Conservation (phyloP, 306 rosid genomes). For the Rosa rugosa region DNA sequence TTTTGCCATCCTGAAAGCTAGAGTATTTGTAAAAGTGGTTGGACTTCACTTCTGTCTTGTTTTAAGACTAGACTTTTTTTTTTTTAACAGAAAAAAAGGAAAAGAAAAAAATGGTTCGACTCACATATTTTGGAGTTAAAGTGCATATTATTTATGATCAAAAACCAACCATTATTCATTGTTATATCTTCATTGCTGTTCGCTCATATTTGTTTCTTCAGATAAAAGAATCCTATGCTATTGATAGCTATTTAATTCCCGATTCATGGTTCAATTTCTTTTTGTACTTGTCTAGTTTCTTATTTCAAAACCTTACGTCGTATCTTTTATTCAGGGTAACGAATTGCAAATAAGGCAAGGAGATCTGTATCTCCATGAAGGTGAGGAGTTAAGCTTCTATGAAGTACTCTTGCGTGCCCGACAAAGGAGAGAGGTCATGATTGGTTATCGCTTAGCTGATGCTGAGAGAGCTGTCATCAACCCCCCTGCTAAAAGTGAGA, state of each 20-base stretch:
- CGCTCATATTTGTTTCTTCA: neutral
- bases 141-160: neutral
- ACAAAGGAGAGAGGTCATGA: slow-evolving; percentile 77
- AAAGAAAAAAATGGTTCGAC: neutral
- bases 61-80: neutral
- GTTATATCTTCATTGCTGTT: too few species aligned
- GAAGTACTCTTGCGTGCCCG: slow-evolving; percentile 73
- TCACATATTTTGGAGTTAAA: neutral
- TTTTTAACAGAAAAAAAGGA: neutral
- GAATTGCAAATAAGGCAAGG: slow-evolving; percentile 87
- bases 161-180: neutral
- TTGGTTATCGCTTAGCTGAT: slow-evolving; percentile 62
- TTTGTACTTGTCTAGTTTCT: neutral
- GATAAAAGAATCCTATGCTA: too few species aligned
- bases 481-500: slow-evolving; percentile 62
- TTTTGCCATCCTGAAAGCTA: neutral
- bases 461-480: slow-evolving; percentile 86
- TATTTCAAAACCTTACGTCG: neutral
- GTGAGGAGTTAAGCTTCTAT: slow-evolving; percentile 78
- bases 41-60: neutral
- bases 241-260: neutral
- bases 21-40: neutral
- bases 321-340: slow-evolving; percentile 57
- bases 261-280: neutral
- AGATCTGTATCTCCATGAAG: slow-evolving; percentile 67